These are phyloP conservation scores for Malassezia yamatoensis DNA, from an alignment of 1,284 basidiomycete genomes.

Conservation along the genomic window DNA sequence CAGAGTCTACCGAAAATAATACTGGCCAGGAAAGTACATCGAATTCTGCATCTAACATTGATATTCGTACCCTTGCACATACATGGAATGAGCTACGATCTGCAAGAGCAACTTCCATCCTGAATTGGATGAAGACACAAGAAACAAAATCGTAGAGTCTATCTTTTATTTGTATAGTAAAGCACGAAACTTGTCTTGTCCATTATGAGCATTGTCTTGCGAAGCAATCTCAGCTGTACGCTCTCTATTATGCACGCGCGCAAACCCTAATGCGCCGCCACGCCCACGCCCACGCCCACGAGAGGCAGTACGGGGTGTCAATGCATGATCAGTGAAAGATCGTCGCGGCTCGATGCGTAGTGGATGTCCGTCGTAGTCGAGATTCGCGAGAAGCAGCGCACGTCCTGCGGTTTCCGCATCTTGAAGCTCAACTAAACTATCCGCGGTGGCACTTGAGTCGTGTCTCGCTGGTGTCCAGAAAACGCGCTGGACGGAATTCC, in stretches of 20 bases:
- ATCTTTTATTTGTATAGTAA: constrained; percentile 19
- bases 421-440: constrained; percentile 27
- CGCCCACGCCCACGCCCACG: constrained; percentile 13
- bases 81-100: constrained; percentile 5
- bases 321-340: neutral
- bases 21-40: neutral
- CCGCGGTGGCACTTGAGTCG: constrained; percentile 9
- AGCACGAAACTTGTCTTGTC: constrained; percentile 28
- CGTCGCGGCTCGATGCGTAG: constrained; percentile 1
- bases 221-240: neutral
- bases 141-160: neutral
- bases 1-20: neutral
- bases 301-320: constrained; percentile 13
- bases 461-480: constrained; percentile 26
- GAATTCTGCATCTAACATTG: neutral
- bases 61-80: neutral
- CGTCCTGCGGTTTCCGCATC: constrained; percentile 25
- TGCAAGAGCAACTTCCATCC: neutral
- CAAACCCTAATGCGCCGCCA: constrained; percentile 14
- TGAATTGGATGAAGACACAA: constrained; percentile 11
- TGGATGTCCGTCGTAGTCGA: constrained; percentile 7
- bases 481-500: constrained; percentile 26
- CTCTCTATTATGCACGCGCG: constrained; percentile 2
- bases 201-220: constrained; percentile 7
- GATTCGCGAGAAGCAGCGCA: constrained; percentile 17